phyloP scores from a whole-genome alignment of 371 early-diverging fungal species.

The Haplosporangium sp. region DNA sequence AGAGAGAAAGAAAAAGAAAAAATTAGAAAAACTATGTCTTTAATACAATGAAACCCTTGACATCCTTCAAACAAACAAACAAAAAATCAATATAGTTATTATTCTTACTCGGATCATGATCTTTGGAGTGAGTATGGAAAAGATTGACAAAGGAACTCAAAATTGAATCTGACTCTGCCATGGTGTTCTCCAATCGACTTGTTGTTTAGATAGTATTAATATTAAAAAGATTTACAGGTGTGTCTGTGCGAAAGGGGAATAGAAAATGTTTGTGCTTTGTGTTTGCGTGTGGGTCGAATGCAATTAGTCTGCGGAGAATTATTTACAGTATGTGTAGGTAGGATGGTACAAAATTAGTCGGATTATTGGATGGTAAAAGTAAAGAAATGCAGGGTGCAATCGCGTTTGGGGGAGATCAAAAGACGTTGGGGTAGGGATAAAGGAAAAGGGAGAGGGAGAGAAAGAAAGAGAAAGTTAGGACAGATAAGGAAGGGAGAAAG shows the following conservation, averaged over 20 bases:
- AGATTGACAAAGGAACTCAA: not conserved
- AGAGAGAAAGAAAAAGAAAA: not conserved
- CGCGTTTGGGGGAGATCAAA: not conserved
- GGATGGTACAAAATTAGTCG: not conserved
- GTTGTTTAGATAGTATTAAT: not conserved
- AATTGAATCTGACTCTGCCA: too few species aligned
- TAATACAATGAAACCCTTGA: not conserved
- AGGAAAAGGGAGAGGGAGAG: not conserved
- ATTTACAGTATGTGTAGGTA: not conserved
- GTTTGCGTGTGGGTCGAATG: not conserved
- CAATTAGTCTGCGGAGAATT: not conserved
- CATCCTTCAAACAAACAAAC: not conserved
- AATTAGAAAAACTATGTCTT: not conserved
- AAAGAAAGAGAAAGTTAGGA: not conserved
- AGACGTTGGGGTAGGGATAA: not conserved
- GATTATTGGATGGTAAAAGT: not conserved
- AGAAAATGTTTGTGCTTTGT: not conserved
- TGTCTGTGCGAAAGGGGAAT: not conserved
- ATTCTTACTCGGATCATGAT: not conserved
- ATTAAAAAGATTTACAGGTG: not conserved
- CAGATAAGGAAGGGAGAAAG: not conserved
- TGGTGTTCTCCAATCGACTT: too few species aligned
- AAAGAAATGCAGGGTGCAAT: not conserved
- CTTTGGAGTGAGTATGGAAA: not conserved
- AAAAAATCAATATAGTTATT: not conserved